A percentile compares a stretch with the other conserved stretches of the same genome.
Evolutionary conservation across 2,329 filamentous ascomycete species (phyloP).

Genomic region (Ilyonectria sp.): DNA sequence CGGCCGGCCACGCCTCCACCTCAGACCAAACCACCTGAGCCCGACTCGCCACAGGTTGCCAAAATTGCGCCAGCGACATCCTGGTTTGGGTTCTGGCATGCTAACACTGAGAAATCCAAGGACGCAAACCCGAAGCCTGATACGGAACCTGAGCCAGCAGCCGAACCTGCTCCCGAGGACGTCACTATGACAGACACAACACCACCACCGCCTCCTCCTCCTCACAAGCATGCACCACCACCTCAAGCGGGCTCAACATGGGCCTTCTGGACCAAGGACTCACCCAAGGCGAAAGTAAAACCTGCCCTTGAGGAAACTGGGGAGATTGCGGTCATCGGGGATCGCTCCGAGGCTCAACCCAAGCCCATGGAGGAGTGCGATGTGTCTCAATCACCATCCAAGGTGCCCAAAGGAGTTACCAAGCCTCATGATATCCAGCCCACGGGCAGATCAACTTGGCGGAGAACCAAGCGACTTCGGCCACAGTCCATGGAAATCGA

Average conservation of each 20-base stretch:
- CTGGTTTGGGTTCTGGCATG: constrained; percentile 61
- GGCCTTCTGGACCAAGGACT: constrained; percentile 84
- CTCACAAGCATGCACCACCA: constrained; percentile 52
- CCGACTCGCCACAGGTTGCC: constrained; percentile 31
- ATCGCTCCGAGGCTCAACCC: constrained; percentile 71
- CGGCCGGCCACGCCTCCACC: constrained; percentile 44
- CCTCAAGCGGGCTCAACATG: constrained; percentile 76
- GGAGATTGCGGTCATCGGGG: constrained; percentile 70
- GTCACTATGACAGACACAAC: constrained; percentile 61
- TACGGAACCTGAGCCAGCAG: constrained; percentile 28
- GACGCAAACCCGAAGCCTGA: constrained; percentile 33
- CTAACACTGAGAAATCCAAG: constrained; percentile 36
- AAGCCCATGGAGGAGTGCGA: constrained; percentile 62
- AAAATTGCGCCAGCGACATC: constrained; percentile 46
- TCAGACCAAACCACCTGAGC: constrained; percentile 37
- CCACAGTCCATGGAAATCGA: constrained; percentile 66
- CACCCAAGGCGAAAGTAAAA: constrained; percentile 55
- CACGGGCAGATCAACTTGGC: constrained; percentile 52
- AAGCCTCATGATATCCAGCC: constrained; percentile 51
- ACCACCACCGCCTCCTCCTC: constrained; percentile 46
- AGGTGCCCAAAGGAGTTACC: constrained; percentile 50
- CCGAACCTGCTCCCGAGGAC: constrained; percentile 52
- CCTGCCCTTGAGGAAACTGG: constrained; percentile 58
- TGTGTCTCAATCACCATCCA: constrained; percentile 55
- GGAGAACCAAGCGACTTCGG: constrained; percentile 62